Conservation (phyloP, 2,329 filamentous ascomycete genomes). For the Neophaeococcomyces mojaviensis region DNA sequence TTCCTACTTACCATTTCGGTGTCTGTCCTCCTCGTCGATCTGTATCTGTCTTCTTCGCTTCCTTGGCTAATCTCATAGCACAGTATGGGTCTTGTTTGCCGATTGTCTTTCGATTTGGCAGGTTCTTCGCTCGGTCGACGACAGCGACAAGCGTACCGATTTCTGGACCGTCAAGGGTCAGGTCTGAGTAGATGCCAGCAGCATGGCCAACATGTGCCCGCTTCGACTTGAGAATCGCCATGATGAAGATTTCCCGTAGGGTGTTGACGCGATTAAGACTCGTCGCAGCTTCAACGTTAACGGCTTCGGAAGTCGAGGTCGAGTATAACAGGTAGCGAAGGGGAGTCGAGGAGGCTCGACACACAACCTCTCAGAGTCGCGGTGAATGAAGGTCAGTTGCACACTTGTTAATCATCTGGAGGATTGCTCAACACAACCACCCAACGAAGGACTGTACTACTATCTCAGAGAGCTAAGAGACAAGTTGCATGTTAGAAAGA, state of each 20-base stretch:
- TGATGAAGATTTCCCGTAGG: conserved; percentile 11
- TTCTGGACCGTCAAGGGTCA: conserved; percentile 82
- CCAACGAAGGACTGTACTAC: not conserved
- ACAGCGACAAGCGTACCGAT: conserved; percentile 91
- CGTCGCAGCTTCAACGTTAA: no score
- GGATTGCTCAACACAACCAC: not conserved
- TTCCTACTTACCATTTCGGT: conserved; percentile 69
- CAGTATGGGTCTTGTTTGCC: conserved; percentile 98
- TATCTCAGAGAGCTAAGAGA: not conserved
- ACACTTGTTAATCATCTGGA: not conserved
- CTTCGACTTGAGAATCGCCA: conserved; percentile 16
- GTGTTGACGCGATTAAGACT: no score
- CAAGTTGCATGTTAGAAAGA: conserved; percentile 1
- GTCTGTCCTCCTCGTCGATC: conserved; percentile 93
- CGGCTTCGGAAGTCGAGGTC: not conserved
- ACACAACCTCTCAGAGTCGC: conserved; percentile 2
- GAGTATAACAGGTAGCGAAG: not conserved
- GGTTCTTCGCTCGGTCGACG: conserved; percentile 90
- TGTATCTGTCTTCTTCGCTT: conserved; percentile 93
- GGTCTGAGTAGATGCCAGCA: conserved; percentile 88
- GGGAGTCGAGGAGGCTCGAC: not conserved
- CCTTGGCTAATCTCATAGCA: conserved; percentile 85
- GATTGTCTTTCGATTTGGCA: conserved; percentile 94
- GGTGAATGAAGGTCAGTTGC: not conserved
- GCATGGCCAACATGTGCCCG: conserved; percentile 55